Evolutionary conservation across 805 yeast genomes (phyloP).

Genomic region (Yamadazyma scolyti): DNA sequence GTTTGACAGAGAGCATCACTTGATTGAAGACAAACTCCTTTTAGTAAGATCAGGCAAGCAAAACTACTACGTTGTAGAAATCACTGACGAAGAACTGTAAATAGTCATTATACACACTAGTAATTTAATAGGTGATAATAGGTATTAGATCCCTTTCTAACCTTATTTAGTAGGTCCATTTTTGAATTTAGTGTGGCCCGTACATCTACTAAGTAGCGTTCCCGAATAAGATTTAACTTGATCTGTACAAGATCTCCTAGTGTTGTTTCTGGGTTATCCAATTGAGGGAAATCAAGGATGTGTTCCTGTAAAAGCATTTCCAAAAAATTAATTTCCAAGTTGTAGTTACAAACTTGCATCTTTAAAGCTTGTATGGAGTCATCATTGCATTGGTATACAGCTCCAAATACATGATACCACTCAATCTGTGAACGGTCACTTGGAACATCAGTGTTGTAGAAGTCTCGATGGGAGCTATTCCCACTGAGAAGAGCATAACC

Average conservation of each 20-base stretch:
- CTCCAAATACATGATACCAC: conserved; percentile 15
- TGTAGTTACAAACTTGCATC: conserved; percentile 9
- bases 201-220: too few relatives aligned
- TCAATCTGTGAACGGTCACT: conserved; percentile 4
- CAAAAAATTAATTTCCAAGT: conserved; percentile 11
- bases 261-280: too few relatives aligned
- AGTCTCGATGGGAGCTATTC: too few relatives aligned
- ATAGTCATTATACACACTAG: conserved; percentile 2
- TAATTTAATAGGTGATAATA: conserved; percentile 10
- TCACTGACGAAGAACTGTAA: conserved; percentile 10
- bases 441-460: background rate
- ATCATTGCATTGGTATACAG: conserved; percentile 11
- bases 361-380: conserved; percentile 12
- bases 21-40: conserved; percentile 59
- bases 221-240: too few relatives aligned
- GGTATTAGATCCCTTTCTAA: conserved; percentile 5
- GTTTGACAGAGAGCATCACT: conserved; percentile 41
- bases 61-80: conserved; percentile 55
- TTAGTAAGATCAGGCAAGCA: conserved; percentile 74
- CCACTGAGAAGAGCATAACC: too few relatives aligned
- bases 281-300: conserved; percentile 5
- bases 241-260: too few relatives aligned
- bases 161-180: conserved; percentile 7
- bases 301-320: conserved; percentile 8
- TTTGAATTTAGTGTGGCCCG: too few relatives aligned